Evolutionary conservation across 2,329 filamentous ascomycete species (phyloP), one percentile per base, ranked within the genome.

Genomic region (Neofusicoccum parvum): DNA sequence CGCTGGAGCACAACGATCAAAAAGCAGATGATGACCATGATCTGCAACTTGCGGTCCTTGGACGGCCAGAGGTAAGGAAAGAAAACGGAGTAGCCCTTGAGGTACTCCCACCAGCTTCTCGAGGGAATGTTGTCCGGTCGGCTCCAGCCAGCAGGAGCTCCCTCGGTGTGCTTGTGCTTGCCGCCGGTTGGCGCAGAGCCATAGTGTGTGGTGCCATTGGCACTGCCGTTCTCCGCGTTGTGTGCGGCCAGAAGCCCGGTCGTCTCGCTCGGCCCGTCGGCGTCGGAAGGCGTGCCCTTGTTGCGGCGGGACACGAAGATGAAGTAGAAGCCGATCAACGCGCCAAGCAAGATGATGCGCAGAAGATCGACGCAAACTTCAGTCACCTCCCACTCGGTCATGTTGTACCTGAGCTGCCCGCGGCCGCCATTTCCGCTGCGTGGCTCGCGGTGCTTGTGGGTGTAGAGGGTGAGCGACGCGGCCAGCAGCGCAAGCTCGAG

Each of bases 51-150:
- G 43, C 84, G 80, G 59, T 92, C 89, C 73, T 94, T 94, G 72
- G 89, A 90, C 0, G 95, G 95, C 95, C 95, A 99, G 66, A 98
- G 87, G 75, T 98, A 99, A 0, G 94, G 94, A 76, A 98, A 96
- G 79, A 99, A 97, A 60, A 97, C 83, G 12, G 90, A 91, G 78
- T 98, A 99, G 51, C 94, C 93, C 69, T 90, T 89, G 67, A 97
- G 82, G 76, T 99, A 99, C 75, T 98, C 94, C 88, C 91, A 96
- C 95, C 95, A 99, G 62, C 89, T 95, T 70, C 91, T 92, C 70
- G 91, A 91, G 2, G 92, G 94, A 9, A 92, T 86, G 69, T 92
- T 94, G 43, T 90, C 90, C 1, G 94, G 94, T 70, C 94, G 90
- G 76, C 96, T 96, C 83, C 96, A 98, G 5, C 91, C 92, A 10